Evolutionary conservation across 495 filamentous ascomycete genomes (phyloP).

Genomic region (Poronia punctata): DNA sequence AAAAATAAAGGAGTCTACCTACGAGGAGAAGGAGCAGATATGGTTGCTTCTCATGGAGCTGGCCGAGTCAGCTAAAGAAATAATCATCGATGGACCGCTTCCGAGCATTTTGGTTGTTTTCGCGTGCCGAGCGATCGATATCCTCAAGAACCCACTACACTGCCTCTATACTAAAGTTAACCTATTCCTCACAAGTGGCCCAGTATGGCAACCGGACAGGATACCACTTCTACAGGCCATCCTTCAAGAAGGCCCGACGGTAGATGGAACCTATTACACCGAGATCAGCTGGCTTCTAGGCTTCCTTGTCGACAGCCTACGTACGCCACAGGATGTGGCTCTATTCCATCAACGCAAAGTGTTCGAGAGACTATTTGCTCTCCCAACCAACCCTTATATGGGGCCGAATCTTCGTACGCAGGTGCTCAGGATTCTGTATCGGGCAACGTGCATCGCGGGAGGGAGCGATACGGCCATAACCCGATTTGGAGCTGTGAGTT

Average conservation of each 20-base stretch:
- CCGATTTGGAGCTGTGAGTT: slow-evolving; percentile 70
- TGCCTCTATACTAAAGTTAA: slow-evolving; percentile 84
- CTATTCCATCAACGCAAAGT: slow-evolving; percentile 75
- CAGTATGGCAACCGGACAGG: slow-evolving; percentile 64
- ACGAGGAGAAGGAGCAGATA: slow-evolving; percentile 68
- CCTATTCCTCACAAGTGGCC: slow-evolving; percentile 67
- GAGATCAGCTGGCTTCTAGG: slow-evolving; percentile 77
- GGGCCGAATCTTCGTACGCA: slow-evolving; percentile 53
- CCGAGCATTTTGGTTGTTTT: slow-evolving; percentile 70
- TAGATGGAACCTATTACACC: slow-evolving; percentile 66
- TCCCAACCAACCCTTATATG: slow-evolving; percentile 62
- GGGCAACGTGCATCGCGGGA: slow-evolving; percentile 61
- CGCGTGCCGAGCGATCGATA: slow-evolving; percentile 57
- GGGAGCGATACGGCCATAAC: slow-evolving; percentile 85
- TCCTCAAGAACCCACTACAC: slow-evolving; percentile 71
- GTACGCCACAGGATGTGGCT: slow-evolving; percentile 56
- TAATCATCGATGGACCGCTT: slow-evolving; percentile 51
- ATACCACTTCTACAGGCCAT: slow-evolving; percentile 73
- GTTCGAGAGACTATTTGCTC: slow-evolving; percentile 68
- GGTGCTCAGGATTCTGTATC: slow-evolving; percentile 66
- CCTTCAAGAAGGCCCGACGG: slow-evolving; percentile 58
- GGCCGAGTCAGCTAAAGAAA: slow-evolving; percentile 57
- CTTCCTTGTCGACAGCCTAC: slow-evolving; percentile 61
- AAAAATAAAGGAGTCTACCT: slow-evolving; percentile 61
- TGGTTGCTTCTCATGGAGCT: slow-evolving; percentile 72